Conservation (phyloP, 345 rosid species). For the Eucalyptus lansdowneana region DNA sequence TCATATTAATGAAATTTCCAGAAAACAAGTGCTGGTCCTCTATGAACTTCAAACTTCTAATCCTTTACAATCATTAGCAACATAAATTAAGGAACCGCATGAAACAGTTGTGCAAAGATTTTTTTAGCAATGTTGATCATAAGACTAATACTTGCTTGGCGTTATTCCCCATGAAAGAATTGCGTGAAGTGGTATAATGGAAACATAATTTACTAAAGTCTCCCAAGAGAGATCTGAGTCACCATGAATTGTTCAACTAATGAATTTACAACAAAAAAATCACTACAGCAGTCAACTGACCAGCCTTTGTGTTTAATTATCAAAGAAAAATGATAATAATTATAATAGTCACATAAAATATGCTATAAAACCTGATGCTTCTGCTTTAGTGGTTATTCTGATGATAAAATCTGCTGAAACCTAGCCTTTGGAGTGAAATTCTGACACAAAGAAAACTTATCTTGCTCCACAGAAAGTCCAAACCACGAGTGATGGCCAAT, state of each 20-base stretch:
- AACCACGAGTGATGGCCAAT: background rate
- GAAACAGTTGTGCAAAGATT: background rate
- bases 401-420: background rate
- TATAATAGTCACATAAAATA: background rate
- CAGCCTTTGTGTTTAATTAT: background rate
- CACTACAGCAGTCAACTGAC: background rate
- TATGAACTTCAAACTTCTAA: background rate
- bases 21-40: background rate
- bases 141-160: background rate
- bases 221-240: background rate
- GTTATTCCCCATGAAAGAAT: background rate
- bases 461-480: background rate
- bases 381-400: background rate
- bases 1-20: background rate
- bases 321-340: background rate
- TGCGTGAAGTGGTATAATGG: background rate
- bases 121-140: background rate
- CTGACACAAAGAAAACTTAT: background rate
- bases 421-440: background rate
- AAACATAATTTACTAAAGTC: background rate
- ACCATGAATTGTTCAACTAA: background rate
- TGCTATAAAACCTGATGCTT: background rate
- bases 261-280: background rate
- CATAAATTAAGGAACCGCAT: background rate
- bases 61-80: background rate